Percentiles rank a stretch among this genome's conserved stretches.
phyloP scores from a whole-genome alignment of 164 flowering plant genomes.

The Cinnamomum micranthum region DNA sequence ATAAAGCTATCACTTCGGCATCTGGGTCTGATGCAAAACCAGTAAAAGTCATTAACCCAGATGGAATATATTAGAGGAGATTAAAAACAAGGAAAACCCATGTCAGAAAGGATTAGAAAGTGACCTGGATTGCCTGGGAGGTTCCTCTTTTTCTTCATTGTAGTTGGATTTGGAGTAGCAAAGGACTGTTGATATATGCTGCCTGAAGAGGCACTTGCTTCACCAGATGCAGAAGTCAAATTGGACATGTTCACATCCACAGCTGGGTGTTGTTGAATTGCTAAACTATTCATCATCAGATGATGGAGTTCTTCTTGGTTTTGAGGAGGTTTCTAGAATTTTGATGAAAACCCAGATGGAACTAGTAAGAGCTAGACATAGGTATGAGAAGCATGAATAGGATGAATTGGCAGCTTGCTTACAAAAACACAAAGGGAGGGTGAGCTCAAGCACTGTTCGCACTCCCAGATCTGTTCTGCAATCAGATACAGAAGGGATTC shows the following conservation, averaged over 20 bases:
- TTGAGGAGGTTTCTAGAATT: constrained; percentile 4
- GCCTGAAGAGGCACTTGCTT: constrained; percentile 62
- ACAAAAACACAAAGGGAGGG: too few relatives aligned
- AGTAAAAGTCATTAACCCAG: background rate
- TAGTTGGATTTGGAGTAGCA: constrained; percentile 27
- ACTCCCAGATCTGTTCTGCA: constrained; percentile 9
- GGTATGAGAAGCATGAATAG: background rate
- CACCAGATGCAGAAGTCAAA: constrained; percentile 70
- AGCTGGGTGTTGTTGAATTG: constrained; percentile 27
- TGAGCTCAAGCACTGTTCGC: too few relatives aligned
- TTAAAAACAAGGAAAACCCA: background rate
- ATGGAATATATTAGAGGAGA: background rate
- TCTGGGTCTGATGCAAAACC: constrained; percentile 29
- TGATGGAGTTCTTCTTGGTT: background rate
- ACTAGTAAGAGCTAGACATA: background rate
- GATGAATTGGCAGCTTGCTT: background rate
- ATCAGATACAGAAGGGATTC: background rate
- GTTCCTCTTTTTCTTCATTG: constrained; percentile 65
- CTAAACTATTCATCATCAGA: constrained; percentile 43
- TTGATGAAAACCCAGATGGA: constrained; percentile 1
- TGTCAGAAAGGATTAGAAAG: background rate
- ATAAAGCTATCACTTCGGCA: constrained; percentile 51
- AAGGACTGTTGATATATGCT: constrained; percentile 32
- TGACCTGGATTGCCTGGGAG: constrained; percentile 85
- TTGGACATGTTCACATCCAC: constrained; percentile 72